Evolutionary conservation across 2,329 filamentous ascomycete species (phyloP), one percentile per base, ranked within the genome.

Genomic region (Fusarium sp.): DNA sequence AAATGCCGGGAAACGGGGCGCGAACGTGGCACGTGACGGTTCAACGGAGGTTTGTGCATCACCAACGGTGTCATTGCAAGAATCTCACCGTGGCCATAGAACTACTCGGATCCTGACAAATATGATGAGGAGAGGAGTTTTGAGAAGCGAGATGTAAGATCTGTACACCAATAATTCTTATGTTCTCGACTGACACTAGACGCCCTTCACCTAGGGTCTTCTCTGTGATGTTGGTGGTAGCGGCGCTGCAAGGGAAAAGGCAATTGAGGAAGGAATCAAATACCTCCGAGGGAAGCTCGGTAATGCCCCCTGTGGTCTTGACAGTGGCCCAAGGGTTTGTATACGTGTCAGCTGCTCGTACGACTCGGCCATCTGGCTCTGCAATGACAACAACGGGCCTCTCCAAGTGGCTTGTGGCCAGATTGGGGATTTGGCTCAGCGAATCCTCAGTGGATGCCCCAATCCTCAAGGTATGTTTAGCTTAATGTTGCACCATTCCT

Each of bases 341-440:
- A n/a, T 23, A 23, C 57, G 47, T 11, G 28, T 60, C 18, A 60
- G 48, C 39, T 60, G 57, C 40, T 53, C 57, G 7, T 60, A 50
- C 47, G n/a, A 60, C 40, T 60, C 57, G 10, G 57, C 39, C 23
- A 54, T 60, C 40, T 60, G 47, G 48, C 48, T 60, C 15, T 60
- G 57, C 40, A 60, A 60, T 40, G 57, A 60, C 40, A 53, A 52
- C 7, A 36, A 53, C 8, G 23, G 18, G 12, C 23, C 30, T n/a
- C 48, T 60, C 27, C 34, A 34, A 6, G 39, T 55, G 2, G 58
- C 54, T 36, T 8, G 41, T 6, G 54, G 50, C 27, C 15, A n/a
- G 12, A 40, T 11, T 15, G 27, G 30, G 12, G 51, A 39, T 13
- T 40, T 52, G 18, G 4, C 18, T 23, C 18, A 23, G 18, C 18